Evolutionary conservation across 139 green algal genomes (phyloP).

Genomic region (Asterochloris erici): DNA sequence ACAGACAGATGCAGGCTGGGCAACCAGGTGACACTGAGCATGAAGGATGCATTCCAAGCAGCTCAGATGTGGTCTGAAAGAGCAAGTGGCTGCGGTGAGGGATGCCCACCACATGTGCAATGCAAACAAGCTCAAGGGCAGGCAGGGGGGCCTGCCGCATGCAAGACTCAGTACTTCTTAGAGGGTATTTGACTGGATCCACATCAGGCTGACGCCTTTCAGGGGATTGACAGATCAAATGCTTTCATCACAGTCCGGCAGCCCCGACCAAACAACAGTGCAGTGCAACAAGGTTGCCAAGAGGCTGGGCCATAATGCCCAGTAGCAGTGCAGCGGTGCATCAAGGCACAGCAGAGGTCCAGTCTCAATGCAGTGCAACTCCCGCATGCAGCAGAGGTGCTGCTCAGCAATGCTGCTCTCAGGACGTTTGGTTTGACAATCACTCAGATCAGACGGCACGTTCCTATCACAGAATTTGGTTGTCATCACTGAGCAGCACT

Average conservation of each 20-base stretch:
- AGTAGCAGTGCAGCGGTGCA: not conserved
- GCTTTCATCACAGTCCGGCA: conserved; percentile 25
- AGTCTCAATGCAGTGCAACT: not conserved
- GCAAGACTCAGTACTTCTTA: conserved; percentile 43
- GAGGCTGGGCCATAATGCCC: not conserved
- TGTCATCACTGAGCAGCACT: conserved; percentile 31
- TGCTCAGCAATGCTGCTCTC: conserved; percentile 13
- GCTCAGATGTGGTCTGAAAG: not conserved
- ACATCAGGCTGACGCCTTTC: conserved; percentile 10
- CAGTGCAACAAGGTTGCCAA: not conserved
- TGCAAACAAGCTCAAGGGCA: not conserved
- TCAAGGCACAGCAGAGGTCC: not conserved
- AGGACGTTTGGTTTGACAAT: conserved; percentile 23
- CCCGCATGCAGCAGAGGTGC: too few relatives aligned
- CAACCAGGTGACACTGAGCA: not conserved
- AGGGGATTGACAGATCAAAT: conserved; percentile 38
- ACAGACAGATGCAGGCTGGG: not conserved
- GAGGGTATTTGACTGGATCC: conserved; percentile 29
- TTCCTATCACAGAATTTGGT: conserved; percentile 21
- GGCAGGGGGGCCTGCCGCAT: not conserved
- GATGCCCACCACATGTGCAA: not conserved
- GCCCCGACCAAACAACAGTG: not conserved
- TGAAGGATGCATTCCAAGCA: not conserved
- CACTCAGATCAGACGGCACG: conserved; percentile 48
- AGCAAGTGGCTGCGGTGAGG: not conserved